These are phyloP conservation scores for Fusarium oxysporum DNA, from an alignment of 2,329 filamentous ascomycete genomes.

Conservation along the genomic window DNA sequence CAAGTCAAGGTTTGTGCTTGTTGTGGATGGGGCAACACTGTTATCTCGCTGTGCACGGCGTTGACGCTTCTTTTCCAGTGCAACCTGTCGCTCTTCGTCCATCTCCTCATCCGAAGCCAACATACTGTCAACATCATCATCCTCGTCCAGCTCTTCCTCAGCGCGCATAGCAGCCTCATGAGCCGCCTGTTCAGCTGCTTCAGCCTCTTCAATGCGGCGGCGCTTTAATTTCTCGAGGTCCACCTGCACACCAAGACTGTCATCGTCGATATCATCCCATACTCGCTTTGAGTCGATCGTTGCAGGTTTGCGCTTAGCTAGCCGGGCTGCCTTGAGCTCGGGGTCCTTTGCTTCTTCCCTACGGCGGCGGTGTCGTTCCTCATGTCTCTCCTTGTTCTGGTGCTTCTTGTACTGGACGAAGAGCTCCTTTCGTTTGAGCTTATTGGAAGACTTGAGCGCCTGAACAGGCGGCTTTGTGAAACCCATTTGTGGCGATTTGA, in stretches of 20 bases:
- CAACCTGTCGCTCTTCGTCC: conserved; percentile 59
- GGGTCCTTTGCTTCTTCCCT: conserved; percentile 90
- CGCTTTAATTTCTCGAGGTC: conserved; percentile 71
- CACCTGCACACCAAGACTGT: conserved; percentile 66
- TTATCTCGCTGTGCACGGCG: conserved; percentile 60
- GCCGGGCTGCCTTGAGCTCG: conserved; percentile 75
- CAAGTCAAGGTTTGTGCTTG: conserved; percentile 72
- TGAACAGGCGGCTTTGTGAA: conserved; percentile 50
- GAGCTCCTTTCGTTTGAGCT: conserved; percentile 80
- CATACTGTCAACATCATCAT: conserved; percentile 82
- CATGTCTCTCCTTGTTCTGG: conserved; percentile 78
- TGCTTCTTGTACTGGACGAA: conserved; percentile 84
- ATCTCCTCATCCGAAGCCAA: conserved; percentile 72
- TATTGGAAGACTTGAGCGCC: conserved; percentile 73
- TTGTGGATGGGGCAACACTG: conserved; percentile 68
- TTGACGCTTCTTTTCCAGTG: conserved; percentile 57
- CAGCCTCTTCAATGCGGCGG: conserved; percentile 65
- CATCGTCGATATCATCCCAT: conserved; percentile 82
- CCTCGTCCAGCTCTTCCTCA: conserved; percentile 55
- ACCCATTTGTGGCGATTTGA: conserved; percentile 45
- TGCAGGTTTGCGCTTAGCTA: conserved; percentile 80
- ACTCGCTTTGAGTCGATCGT: conserved; percentile 90
- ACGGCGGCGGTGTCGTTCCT: conserved; percentile 80
- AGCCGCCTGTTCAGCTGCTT: conserved; percentile 62
- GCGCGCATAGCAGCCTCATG: conserved; percentile 54